Percentiles rank a stretch among this genome's conserved stretches.
phyloP scores from a whole-genome alignment of 176 grass and related monocot genomes.

The Eragrostis nindensis region DNA sequence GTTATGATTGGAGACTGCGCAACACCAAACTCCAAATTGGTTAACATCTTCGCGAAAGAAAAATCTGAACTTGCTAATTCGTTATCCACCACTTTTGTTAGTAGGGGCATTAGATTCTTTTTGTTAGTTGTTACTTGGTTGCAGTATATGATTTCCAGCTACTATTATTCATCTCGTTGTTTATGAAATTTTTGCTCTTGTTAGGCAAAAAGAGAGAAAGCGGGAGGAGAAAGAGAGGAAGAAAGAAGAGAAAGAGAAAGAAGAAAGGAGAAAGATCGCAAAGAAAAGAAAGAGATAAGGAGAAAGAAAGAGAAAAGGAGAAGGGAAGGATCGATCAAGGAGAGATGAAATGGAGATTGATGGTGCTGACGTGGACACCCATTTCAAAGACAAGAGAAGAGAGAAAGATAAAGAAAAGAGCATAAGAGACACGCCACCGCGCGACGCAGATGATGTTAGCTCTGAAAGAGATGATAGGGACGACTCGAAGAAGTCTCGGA shows the following conservation, averaged over 20 bases:
- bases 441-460: slow-evolving; percentile 64
- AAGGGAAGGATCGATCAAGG: slow-evolving; percentile 77
- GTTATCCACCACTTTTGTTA: not conserved
- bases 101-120: not conserved
- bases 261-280: slow-evolving; percentile 80
- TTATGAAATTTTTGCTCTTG: not conserved
- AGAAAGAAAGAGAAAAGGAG: slow-evolving; percentile 74
- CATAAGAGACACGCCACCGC: slow-evolving; percentile 90
- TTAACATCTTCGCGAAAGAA: too few species aligned
- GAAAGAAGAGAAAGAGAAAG: slow-evolving; percentile 91
- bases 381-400: slow-evolving; percentile 80
- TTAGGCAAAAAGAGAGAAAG: slow-evolving; percentile 64
- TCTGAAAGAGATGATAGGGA: slow-evolving; percentile 89
- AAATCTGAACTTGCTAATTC: not conserved
- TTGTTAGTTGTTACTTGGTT: not conserved
- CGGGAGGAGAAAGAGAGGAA: slow-evolving; percentile 83
- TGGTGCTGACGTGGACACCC: slow-evolving; percentile 60
- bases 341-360: slow-evolving; percentile 78
- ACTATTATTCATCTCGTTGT: not conserved
- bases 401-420: slow-evolving; percentile 96
- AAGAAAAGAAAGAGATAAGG: slow-evolving; percentile 72
- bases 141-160: not conserved
- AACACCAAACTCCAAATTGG: not conserved
- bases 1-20: not conserved
- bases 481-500: slow-evolving; percentile 75